A percentile compares a stretch with the other conserved stretches of the same genome.
Evolutionary conservation across 345 rosid genomes (phyloP).

Genomic region (Acer campestre): DNA sequence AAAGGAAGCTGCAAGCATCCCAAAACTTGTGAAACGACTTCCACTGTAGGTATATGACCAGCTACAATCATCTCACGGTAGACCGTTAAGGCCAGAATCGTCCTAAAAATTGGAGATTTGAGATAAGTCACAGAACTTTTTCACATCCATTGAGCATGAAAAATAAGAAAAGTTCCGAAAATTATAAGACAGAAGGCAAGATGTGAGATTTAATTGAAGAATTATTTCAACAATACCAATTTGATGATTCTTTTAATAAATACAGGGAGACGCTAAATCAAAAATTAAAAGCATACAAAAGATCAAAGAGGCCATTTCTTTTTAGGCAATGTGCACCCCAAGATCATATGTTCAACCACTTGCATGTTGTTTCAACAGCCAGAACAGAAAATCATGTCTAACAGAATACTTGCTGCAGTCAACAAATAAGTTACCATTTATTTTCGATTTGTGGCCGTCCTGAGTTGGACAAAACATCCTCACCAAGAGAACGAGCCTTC

Average conservation of each 20-base stretch:
- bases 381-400: background rate
- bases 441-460: slow-evolving; percentile 73
- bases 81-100: slow-evolving; percentile 65
- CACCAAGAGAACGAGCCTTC: slow-evolving; percentile 62
- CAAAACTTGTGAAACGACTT: slow-evolving; percentile 77
- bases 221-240: background rate
- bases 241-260: no score
- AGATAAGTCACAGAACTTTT: slow-evolving; percentile 15
- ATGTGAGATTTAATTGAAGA: background rate
- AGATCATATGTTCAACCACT: slow-evolving; percentile 10
- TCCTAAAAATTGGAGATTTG: slow-evolving; percentile 47
- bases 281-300: background rate
- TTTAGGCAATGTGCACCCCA: background rate
- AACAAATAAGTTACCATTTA: slow-evolving; percentile 60
- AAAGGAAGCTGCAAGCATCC: slow-evolving; percentile 85
- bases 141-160: background rate
- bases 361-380: background rate
- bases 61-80: slow-evolving; percentile 71
- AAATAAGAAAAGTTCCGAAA: background rate
- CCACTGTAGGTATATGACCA: slow-evolving; percentile 69
- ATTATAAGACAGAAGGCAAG: background rate
- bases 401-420: slow-evolving; percentile 9
- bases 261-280: no score
- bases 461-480: slow-evolving; percentile 62
- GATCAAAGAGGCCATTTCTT: background rate